These are phyloP conservation scores for Russula sp. DNA, from an alignment of 768 basidiomycete species.

Conservation along the genomic window DNA sequence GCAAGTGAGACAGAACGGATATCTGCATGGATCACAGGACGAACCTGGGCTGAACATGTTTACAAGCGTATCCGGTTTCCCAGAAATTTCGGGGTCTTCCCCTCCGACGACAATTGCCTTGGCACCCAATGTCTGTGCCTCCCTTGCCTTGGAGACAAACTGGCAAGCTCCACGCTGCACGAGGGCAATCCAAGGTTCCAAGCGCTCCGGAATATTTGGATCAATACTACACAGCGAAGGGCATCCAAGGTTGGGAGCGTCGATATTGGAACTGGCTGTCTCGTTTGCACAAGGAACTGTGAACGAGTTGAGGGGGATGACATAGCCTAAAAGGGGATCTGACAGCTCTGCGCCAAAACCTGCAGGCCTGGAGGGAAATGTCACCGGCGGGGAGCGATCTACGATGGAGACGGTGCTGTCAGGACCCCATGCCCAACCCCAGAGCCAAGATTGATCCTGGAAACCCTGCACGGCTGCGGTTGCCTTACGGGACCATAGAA, in stretches of 20 bases:
- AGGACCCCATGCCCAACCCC: constrained; percentile 36
- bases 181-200: constrained; percentile 83
- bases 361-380: constrained; percentile 64
- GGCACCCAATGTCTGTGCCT: constrained; percentile 57
- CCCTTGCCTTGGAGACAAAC: constrained; percentile 75
- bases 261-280: constrained; percentile 16
- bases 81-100: constrained; percentile 53
- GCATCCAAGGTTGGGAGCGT: constrained; percentile 48
- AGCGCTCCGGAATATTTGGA: constrained; percentile 45
- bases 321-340: constrained; percentile 38
- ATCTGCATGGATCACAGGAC: constrained; percentile 13
- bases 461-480: constrained; percentile 21
- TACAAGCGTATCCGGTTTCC: constrained; percentile 67
- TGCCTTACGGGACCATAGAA: constrained; percentile 27
- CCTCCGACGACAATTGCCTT: constrained; percentile 91
- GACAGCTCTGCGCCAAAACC: constrained; percentile 69
- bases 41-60: constrained; percentile 92
- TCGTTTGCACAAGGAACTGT: constrained; percentile 35
- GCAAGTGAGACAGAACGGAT: constrained; percentile 6
- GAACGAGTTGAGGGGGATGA: constrained; percentile 33
- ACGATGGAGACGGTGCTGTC: constrained; percentile 58
- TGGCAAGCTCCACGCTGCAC: constrained; percentile 86
- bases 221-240: constrained; percentile 58
- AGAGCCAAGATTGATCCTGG: constrained; percentile 30
- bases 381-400: constrained; percentile 63